A percentile compares a stretch with the other conserved stretches of the same genome.
Conservation (phyloP, 768 basidiomycete species). For the Collybia sp. region DNA sequence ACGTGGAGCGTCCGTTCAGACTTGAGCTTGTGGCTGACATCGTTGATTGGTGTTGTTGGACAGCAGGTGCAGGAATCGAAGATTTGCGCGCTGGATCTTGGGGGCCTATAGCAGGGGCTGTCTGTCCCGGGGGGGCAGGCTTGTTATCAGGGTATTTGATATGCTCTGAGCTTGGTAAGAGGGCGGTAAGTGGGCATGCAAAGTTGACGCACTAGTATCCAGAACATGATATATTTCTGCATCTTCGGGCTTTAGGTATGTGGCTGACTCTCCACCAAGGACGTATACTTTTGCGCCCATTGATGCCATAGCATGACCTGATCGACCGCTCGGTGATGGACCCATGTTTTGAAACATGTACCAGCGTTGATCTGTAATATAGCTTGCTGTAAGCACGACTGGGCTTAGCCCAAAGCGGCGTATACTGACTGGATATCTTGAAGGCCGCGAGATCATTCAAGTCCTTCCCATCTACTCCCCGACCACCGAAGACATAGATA, state of each 20-base stretch:
- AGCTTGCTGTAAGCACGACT: constrained; percentile 5
- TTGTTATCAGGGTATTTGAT: constrained; percentile 17
- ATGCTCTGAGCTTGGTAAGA: constrained; percentile 14
- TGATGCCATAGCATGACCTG: constrained; percentile 98
- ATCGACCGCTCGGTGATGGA: constrained; percentile 85
- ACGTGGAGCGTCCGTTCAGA: constrained; percentile 52
- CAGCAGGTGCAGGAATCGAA: constrained; percentile 36
- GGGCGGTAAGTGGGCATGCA: constrained; percentile 2
- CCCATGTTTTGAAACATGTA: constrained; percentile 99
- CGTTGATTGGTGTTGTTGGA: constrained; percentile 20
- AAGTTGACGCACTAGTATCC: constrained; percentile 77
- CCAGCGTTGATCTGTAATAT: constrained; percentile 83
- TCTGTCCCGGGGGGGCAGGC: constrained; percentile 1
- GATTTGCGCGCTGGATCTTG: constrained; percentile 43
- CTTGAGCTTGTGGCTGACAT: constrained; percentile 15
- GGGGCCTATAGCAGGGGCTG: constrained; percentile 15
- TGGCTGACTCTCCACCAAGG: constrained; percentile 89
- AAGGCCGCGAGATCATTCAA: constrained; percentile 93
- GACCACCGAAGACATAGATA: constrained; percentile 94
- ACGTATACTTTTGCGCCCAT: constrained; percentile 88
- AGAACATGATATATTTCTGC: constrained; percentile 81
- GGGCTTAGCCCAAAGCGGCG: background rate
- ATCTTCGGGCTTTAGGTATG: constrained; percentile 71
- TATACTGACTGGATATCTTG: constrained; percentile 86
- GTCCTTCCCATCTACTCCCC: constrained; percentile 97